Percentiles rank a stretch among this genome's conserved stretches.
These are phyloP conservation scores for Claviceps pazoutovae DNA, from an alignment of 2,329 filamentous ascomycete species.

Conservation along the genomic window DNA sequence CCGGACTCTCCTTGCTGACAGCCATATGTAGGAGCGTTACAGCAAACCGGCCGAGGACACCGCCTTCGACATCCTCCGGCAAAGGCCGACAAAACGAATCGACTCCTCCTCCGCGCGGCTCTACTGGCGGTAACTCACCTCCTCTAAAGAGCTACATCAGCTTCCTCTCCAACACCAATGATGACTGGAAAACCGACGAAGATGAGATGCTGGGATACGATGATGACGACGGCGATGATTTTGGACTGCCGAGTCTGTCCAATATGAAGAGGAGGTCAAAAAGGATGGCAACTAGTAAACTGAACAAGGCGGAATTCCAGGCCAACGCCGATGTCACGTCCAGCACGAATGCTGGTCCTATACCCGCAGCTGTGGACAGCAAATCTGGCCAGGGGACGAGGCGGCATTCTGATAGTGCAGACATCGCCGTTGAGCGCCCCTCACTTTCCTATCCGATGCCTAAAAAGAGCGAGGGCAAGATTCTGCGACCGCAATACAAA, in stretches of 20 bases:
- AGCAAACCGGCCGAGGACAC: slow-evolving; percentile 56
- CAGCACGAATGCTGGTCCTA: slow-evolving; percentile 12
- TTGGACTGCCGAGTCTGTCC: slow-evolving; percentile 81
- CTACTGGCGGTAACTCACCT: slow-evolving; percentile 42
- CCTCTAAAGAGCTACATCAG: slow-evolving; percentile 64
- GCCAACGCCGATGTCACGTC: background rate
- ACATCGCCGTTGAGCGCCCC: slow-evolving; percentile 85
- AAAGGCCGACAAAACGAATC: slow-evolving; percentile 37
- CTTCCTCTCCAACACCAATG: slow-evolving; percentile 68
- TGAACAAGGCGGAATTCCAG: slow-evolving; percentile 12
- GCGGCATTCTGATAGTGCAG: slow-evolving; percentile 70
- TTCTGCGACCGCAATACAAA: slow-evolving; percentile 91
- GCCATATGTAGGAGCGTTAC: slow-evolving; percentile 39
- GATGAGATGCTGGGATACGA: slow-evolving; percentile 68
- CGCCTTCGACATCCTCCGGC: slow-evolving; percentile 46
- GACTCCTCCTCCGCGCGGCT: slow-evolving; percentile 39
- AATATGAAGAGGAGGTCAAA: slow-evolving; percentile 69
- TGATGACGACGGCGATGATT: slow-evolving; percentile 87
- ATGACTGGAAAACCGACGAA: slow-evolving; percentile 67
- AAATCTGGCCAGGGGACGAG: slow-evolving; percentile 30
- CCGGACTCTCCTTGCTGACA: background rate
- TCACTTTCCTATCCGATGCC: slow-evolving; percentile 72
- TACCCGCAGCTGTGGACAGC: slow-evolving; percentile 23
- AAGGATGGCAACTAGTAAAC: slow-evolving; percentile 30
- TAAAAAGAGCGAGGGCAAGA: slow-evolving; percentile 87